These are phyloP conservation scores for Mycena galericulata DNA, from an alignment of 768 basidiomycete genomes.

Conservation along the genomic window DNA sequence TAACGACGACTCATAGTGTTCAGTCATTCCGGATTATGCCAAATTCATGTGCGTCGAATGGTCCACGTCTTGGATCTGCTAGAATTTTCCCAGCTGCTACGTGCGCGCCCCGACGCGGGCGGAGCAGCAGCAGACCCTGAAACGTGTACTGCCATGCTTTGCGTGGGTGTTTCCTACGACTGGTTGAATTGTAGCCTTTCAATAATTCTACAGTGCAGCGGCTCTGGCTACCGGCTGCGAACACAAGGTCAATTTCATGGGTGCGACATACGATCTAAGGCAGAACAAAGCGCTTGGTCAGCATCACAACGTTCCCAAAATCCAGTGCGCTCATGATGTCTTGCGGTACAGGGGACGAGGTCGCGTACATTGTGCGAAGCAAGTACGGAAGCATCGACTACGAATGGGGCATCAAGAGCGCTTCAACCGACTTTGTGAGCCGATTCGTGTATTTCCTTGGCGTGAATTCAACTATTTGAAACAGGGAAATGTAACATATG, in stretches of 20 bases:
- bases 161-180: constrained; percentile 57
- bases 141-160: constrained; percentile 79
- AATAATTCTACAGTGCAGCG: constrained; percentile 61
- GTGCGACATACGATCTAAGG: constrained; percentile 65
- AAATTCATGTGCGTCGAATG: constrained; percentile 68
- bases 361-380: constrained; percentile 68
- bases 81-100: constrained; percentile 61
- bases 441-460: neutral
- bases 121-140: constrained; percentile 67
- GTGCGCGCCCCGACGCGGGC: constrained; percentile 78
- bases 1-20: neutral
- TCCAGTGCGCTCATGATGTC: neutral
- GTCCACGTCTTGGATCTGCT: neutral
- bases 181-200: neutral
- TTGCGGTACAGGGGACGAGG: constrained; percentile 66
- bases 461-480: neutral
- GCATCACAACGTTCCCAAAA: neutral
- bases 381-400: constrained; percentile 74
- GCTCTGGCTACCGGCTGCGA: constrained; percentile 75
- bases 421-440: constrained; percentile 88
- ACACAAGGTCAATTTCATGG: constrained; percentile 53
- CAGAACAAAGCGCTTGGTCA: constrained; percentile 76
- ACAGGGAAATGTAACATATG: constrained; percentile 82
- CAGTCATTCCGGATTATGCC: constrained; percentile 88
- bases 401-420: constrained; percentile 74